These are phyloP conservation scores for Tylopilus cervinicoccineus DNA, from an alignment of 768 basidiomycete species.

Conservation along the genomic window DNA sequence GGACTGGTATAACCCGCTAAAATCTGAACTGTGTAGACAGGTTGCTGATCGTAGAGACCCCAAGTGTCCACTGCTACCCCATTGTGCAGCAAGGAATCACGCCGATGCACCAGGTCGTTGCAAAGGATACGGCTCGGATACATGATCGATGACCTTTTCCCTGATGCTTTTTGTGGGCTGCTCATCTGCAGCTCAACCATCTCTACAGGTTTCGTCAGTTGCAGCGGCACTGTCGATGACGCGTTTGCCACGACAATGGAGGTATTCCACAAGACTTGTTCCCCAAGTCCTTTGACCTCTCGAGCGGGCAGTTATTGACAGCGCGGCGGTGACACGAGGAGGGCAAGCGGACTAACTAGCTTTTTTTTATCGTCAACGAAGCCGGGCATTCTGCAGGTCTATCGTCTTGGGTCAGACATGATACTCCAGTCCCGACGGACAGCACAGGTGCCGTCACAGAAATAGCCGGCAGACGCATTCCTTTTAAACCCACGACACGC, in stretches of 20 bases:
- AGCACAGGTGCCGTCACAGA: background rate
- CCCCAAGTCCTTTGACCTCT: constrained; percentile 38
- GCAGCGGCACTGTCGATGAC: constrained; percentile 35
- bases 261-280: constrained; percentile 21
- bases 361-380: background rate
- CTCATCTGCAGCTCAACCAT: constrained; percentile 56
- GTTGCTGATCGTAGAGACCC: constrained; percentile 17
- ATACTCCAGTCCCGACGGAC: constrained; percentile 43
- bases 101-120: background rate
- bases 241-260: constrained; percentile 48
- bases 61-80: constrained; percentile 55
- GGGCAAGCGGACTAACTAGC: background rate
- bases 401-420: background rate
- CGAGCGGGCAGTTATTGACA: too few relatives aligned
- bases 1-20: constrained; percentile 13
- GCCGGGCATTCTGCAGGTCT: constrained; percentile 26
- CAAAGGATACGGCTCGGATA: constrained; percentile 31
- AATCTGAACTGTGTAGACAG: background rate
- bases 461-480: constrained; percentile 42
- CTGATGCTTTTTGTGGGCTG: constrained; percentile 41
- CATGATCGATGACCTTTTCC: constrained; percentile 58
- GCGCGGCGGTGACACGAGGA: background rate
- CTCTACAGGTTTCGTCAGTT: constrained; percentile 34
- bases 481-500: too few relatives aligned
- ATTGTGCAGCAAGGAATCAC: constrained; percentile 36